Evolutionary conservation across 2,329 filamentous ascomycete species (phyloP).

Genomic region (Ustulina deusta): DNA sequence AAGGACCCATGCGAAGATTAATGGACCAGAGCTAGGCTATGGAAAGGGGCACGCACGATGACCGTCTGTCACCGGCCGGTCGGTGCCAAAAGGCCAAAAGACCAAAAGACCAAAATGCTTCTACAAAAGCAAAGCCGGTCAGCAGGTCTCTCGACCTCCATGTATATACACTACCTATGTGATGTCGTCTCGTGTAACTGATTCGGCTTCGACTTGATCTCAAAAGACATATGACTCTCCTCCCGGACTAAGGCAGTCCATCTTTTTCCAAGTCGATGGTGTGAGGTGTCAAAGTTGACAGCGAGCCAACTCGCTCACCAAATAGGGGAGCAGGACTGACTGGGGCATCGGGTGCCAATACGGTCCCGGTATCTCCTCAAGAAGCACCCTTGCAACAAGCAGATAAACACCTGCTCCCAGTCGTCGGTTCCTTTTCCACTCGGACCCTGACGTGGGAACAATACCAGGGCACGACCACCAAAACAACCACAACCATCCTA

Average conservation of each 20-base stretch:
- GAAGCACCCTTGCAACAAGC: conserved; percentile 35
- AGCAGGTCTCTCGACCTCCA: neutral
- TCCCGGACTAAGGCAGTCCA: conserved; percentile 20
- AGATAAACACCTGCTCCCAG: conserved; percentile 28
- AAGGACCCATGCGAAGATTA: conserved; percentile 33
- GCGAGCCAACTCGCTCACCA: conserved; percentile 33
- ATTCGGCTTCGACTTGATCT: conserved; percentile 22
- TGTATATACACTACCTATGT: neutral
- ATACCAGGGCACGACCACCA: conserved; percentile 32
- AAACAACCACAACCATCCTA: conserved; percentile 30
- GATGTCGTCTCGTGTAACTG: conserved; percentile 9
- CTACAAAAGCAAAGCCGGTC: conserved; percentile 18
- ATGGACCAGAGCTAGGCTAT: conserved; percentile 23
- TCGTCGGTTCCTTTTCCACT: conserved; percentile 25
- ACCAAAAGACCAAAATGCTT: conserved; percentile 16
- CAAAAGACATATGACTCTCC: conserved; percentile 16
- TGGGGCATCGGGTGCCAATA: conserved; percentile 36
- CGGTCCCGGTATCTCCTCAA: conserved; percentile 24
- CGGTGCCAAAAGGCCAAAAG: conserved; percentile 16
- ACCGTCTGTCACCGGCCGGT: conserved; percentile 31
- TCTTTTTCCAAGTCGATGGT: conserved; percentile 26
- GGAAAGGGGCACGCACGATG: conserved; percentile 38
- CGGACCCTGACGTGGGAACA: conserved; percentile 23
- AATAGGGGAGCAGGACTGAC: conserved; percentile 37
- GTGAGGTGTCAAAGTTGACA: conserved; percentile 32